Base-by-base conservation (phyloP, 2,329 filamentous ascomycete species). In the Trichoderma breve region DNA sequence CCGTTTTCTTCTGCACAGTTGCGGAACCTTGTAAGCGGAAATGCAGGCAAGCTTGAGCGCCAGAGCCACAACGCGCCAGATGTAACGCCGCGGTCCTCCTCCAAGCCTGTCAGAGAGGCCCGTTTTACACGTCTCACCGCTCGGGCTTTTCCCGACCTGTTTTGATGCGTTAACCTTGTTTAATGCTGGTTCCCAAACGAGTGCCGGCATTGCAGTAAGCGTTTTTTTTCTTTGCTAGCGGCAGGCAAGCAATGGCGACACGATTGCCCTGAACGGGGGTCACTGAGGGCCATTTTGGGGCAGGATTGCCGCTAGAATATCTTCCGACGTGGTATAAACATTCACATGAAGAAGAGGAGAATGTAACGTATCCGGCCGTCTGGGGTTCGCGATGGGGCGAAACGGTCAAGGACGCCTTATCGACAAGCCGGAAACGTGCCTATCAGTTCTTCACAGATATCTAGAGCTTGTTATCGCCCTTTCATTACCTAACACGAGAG, bases 141-240 rank as follows among this genome's bases (percentile, higher is more conserved):
- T 68, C 65, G 53, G 36, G 24, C 18, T 60, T 58, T 60, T 60
- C 14, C 26, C 61, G 36, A 21, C 61, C 34, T 15, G n/a, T 36
- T 43, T 43, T 43, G 47, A 67, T 57, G 24, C 51, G 36, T 63
- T 11, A 63, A 43, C 62, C 62, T 51, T 51, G 18, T 47, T 64
- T 64, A 30, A 64, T 9, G 28, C 61, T 64, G 47, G 47, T 24
- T 24, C 21, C 47, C 11, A 64, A 36, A 24, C 34, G 60, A 63
- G 51, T 67, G 51, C 64, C 64, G 64, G 64, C 64, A 67, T 67
- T 67, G 64, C 64, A 67, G 64, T 26, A 67, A 58, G 51, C 64
- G 26, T 60, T 60, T n/a, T 43, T 43, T 7, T 7, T 14, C 14
- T 12, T 24, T 24, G 28, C 28, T 64, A 64, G 39, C 62, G 62